phyloP scores from a whole-genome alignment of 2,329 filamentous ascomycete genomes.

The Allantophomopsis cytisporea region DNA sequence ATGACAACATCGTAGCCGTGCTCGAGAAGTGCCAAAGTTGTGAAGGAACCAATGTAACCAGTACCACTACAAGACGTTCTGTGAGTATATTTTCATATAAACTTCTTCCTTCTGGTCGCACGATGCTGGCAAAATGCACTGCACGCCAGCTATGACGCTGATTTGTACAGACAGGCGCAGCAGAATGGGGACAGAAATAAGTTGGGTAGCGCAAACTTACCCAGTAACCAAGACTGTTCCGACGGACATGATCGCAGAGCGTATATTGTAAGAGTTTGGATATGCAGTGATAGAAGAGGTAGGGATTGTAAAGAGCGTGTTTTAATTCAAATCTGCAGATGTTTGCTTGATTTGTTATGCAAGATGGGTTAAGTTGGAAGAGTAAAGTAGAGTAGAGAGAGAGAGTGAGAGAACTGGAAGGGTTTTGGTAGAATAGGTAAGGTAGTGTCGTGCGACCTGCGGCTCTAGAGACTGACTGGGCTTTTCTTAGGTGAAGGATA shows the following conservation, averaged over 20 bases:
- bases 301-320: too few species aligned
- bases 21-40: constrained; percentile 78
- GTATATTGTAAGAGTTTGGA: constrained; percentile 1
- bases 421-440: constrained; percentile 8
- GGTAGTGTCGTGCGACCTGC: not conserved
- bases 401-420: too few species aligned
- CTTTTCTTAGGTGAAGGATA: not conserved
- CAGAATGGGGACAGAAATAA: too few species aligned
- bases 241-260: constrained; percentile 49
- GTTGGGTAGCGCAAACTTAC: constrained; percentile 36
- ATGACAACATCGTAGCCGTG: constrained; percentile 95
- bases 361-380: too few species aligned
- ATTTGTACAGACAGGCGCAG: too few species aligned
- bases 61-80: constrained; percentile 55
- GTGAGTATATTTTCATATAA: constrained; percentile 6
- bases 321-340: too few species aligned
- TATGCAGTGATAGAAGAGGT: not conserved
- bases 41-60: constrained; percentile 99
- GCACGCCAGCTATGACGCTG: too few species aligned
- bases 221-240: constrained; percentile 87
- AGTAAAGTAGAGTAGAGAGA: too few species aligned
- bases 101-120: too few species aligned
- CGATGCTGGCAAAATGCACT: too few species aligned
- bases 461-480: not conserved
- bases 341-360: too few species aligned